Conservation (phyloP, 1,284 basidiomycete species). For the Puccinia novopanici region DNA sequence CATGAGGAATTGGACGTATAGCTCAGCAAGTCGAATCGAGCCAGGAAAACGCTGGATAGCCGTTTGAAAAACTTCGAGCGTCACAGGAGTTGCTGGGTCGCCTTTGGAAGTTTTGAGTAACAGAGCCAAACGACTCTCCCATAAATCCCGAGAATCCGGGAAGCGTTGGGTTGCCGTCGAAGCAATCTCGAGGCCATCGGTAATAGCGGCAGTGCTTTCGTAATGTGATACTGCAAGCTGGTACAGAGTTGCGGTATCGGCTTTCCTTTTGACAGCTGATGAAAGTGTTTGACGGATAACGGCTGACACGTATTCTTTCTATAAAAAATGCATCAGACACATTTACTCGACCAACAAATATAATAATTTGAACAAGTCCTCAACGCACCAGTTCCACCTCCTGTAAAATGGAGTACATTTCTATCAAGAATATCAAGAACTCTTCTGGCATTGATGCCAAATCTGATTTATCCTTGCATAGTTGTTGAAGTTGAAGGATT, state of each 20-base stretch:
- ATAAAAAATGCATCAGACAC: not conserved
- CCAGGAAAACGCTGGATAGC: constrained; percentile 31
- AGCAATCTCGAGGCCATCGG: constrained; percentile 4
- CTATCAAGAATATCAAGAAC: constrained; percentile 42
- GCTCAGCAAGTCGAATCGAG: constrained; percentile 33
- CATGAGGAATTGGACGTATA: constrained; percentile 16
- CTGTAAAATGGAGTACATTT: constrained; percentile 26
- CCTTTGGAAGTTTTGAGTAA: constrained; percentile 13
- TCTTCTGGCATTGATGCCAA: constrained; percentile 28
- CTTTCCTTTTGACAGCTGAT: constrained; percentile 12
- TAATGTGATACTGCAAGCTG: constrained; percentile 25
- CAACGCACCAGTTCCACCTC: constrained; percentile 36
- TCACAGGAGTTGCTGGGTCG: not conserved
- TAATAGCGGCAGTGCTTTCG: not conserved
- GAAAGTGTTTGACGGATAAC: constrained; percentile 17
- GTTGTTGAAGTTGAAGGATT: constrained; percentile 34
- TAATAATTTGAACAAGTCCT: not conserved
- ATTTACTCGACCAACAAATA: not conserved
- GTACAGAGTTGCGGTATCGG: constrained; percentile 21
- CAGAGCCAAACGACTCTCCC: constrained; percentile 21
- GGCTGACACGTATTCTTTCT: constrained; percentile 33
- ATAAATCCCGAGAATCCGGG: constrained; percentile 22
- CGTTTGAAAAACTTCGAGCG: constrained; percentile 12
- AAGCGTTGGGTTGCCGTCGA: constrained; percentile 29
- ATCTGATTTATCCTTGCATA: constrained; percentile 24